These are phyloP conservation scores for Medicago lupulina DNA, from an alignment of 306 rosid genomes.

Conservation along the genomic window DNA sequence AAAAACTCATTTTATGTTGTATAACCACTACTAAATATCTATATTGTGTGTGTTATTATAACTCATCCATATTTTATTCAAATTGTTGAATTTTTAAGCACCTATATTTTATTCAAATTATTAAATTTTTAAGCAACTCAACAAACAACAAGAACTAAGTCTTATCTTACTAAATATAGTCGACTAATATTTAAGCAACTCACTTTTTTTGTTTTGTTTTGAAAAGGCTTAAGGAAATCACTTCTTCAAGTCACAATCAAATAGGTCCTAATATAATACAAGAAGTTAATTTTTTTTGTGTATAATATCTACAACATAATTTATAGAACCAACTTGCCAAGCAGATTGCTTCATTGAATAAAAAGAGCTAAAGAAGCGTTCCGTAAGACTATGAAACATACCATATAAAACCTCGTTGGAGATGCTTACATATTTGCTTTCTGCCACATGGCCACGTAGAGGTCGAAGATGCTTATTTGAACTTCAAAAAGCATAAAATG, in stretches of 20 bases:
- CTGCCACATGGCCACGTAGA: slow-evolving; percentile 93
- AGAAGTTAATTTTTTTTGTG: background rate
- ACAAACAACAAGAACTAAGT: too few relatives aligned
- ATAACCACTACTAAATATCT: too few relatives aligned
- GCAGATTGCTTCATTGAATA: background rate
- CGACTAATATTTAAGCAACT: background rate
- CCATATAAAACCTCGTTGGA: slow-evolving; percentile 12
- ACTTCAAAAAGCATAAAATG: slow-evolving; percentile 89
- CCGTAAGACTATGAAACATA: slow-evolving; percentile 7
- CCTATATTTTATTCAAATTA: too few relatives aligned
- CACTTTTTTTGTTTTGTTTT: background rate
- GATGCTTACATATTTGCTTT: slow-evolving; percentile 68
- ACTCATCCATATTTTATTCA: too few relatives aligned
- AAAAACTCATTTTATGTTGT: too few relatives aligned
- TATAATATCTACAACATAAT: background rate
- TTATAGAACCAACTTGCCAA: background rate
- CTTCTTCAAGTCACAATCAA: background rate
- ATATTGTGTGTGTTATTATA: too few relatives aligned
- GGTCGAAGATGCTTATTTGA: slow-evolving; percentile 88
- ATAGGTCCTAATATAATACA: background rate
- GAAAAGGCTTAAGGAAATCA: too few relatives aligned
- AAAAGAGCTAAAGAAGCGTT: slow-evolving; percentile 1
- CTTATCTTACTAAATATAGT: too few relatives aligned
- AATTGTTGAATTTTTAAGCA: too few relatives aligned
- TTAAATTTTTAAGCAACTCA: background rate